Conservation (phyloP, 148 eudicot genomes). For the Spergularia bocconei region DNA sequence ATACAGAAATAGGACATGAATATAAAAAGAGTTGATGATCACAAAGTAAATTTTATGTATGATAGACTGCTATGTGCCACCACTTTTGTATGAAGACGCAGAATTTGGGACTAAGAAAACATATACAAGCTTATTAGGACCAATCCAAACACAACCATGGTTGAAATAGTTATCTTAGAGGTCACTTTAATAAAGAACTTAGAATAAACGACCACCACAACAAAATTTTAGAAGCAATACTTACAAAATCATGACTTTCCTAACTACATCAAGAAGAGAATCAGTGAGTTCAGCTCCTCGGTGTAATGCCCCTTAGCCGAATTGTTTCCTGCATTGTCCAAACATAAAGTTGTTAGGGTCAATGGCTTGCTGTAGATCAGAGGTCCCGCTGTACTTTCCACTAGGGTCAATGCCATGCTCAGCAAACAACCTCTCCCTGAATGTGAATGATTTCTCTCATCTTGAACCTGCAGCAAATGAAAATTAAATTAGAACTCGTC, state of each 20-base stretch:
- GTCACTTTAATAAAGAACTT: too few species aligned
- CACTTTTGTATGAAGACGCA: too few species aligned
- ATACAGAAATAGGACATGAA: too few species aligned
- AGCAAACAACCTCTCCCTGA: constrained; percentile 34
- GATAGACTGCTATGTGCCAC: too few species aligned
- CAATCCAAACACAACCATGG: too few species aligned
- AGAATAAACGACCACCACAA: too few species aligned
- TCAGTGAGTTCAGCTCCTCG: constrained; percentile 39
- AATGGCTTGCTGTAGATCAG: constrained; percentile 35
- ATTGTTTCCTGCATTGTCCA: constrained; percentile 35
- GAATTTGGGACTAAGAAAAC: too few species aligned
- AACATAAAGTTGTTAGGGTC: constrained; percentile 38
- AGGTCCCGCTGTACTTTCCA: constrained; percentile 29
- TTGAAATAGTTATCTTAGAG: too few species aligned
- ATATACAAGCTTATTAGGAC: too few species aligned
- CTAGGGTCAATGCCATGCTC: constrained; percentile 39
- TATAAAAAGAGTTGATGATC: too few species aligned
- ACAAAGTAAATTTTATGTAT: too few species aligned
- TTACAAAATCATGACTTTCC: constrained; percentile 7
- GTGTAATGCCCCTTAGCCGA: constrained; percentile 38
- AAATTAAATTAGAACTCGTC: not conserved
- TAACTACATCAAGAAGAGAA: constrained; percentile 34
- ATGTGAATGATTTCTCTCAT: constrained; percentile 42
- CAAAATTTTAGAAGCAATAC: too few species aligned
- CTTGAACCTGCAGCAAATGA: constrained; percentile 7